These are phyloP conservation scores for Cercospora beticola DNA, from an alignment of 2,329 filamentous ascomycete genomes.

Conservation along the genomic window DNA sequence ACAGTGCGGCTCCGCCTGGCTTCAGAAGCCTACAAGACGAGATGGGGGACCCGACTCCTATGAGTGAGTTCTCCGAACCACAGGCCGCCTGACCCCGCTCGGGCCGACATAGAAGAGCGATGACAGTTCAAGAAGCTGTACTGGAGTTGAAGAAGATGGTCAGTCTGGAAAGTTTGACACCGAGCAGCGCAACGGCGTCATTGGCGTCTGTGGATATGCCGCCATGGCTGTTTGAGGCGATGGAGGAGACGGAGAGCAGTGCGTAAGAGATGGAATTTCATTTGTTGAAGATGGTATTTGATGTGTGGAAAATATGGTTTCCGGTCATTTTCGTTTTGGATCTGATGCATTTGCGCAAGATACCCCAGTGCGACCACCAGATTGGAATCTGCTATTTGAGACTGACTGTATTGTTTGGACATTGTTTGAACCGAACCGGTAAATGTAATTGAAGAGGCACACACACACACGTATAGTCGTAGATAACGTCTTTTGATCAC, in stretches of 20 bases:
- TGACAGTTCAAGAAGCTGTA: constrained; percentile 7
- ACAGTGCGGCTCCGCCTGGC: constrained; percentile 14
- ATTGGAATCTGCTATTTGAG: constrained; percentile 12
- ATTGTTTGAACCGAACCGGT: background rate
- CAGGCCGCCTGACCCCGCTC: constrained; percentile 6
- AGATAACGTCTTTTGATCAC: background rate
- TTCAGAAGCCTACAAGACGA: constrained; percentile 20
- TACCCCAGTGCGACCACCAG: constrained; percentile 16
- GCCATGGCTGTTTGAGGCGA: constrained; percentile 4
- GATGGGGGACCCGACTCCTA: constrained; percentile 17
- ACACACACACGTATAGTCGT: background rate
- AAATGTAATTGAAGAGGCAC: background rate
- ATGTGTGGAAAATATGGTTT: background rate
- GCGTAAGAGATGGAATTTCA: constrained; percentile 1
- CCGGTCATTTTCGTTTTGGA: constrained; percentile 12
- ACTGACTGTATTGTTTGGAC: background rate
- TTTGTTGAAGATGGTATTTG: constrained; percentile 9
- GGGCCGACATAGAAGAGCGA: constrained; percentile 8
- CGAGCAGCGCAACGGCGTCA: constrained; percentile 1
- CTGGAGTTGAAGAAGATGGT: constrained; percentile 9
- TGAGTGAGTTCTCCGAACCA: constrained; percentile 6
- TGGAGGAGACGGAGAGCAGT: background rate
- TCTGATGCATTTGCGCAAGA: constrained; percentile 18
- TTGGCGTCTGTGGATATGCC: background rate
- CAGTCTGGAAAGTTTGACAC: background rate